Evolutionary conservation across 495 filamentous ascomycete species (phyloP).

Genomic region (Trichoderma asperelloides): DNA sequence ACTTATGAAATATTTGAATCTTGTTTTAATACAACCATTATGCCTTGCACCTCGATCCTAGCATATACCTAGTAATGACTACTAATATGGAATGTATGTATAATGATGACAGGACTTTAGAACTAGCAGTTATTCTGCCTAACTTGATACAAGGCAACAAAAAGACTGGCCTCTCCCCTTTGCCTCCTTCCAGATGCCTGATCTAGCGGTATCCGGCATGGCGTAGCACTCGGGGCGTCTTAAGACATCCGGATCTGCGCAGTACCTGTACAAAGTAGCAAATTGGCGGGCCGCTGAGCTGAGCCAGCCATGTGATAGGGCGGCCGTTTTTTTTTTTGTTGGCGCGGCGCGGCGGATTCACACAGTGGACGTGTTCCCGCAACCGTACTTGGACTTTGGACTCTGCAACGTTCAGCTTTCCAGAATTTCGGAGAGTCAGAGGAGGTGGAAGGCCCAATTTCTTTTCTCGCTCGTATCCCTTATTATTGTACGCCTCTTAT

Average conservation of each 20-base stretch:
- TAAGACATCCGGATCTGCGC: background rate
- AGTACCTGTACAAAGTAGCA: background rate
- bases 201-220: too few species aligned
- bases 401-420: background rate
- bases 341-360: background rate
- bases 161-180: too few species aligned
- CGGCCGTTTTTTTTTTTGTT: background rate
- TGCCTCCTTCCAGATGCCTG: too few species aligned
- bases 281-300: background rate
- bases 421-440: background rate
- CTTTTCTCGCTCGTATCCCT: background rate
- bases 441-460: background rate
- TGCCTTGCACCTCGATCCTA: background rate
- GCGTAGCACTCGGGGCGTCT: background rate
- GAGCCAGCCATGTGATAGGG: background rate
- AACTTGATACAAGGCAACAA: too few species aligned
- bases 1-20: background rate
- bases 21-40: background rate
- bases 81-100: too few species aligned
- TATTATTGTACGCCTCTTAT: background rate
- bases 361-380: conserved; percentile 1
- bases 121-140: too few species aligned
- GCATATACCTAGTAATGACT: too few species aligned
- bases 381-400: background rate
- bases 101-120: too few species aligned